phyloP scores from a whole-genome alignment of 2,329 filamentous ascomycete genomes.

The Teratosphaeria gauchensis region DNA sequence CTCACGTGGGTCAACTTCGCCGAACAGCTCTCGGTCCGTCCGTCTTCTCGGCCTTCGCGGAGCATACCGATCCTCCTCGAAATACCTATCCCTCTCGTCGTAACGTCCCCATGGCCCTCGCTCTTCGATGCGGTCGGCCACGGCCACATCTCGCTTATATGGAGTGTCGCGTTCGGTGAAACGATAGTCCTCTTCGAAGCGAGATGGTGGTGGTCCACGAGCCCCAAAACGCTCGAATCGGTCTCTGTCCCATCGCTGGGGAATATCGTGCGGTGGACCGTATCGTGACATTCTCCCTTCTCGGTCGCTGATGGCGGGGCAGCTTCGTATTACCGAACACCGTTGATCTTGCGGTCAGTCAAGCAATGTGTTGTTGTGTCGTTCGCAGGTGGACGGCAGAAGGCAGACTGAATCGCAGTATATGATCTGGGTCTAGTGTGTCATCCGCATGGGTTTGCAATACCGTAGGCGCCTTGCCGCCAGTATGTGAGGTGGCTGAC shows the following conservation, averaged over 20 bases:
- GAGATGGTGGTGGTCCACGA: constrained; percentile 12
- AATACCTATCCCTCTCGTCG: constrained; percentile 45
- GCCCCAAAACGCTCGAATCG: constrained; percentile 39
- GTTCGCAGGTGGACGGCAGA: neutral
- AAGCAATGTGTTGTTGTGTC: neutral
- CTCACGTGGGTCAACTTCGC: constrained; percentile 38
- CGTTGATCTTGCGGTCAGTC: neutral
- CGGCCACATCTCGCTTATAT: constrained; percentile 31
- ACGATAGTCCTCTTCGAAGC: constrained; percentile 35
- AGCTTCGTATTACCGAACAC: neutral
- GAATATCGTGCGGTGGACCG: constrained; percentile 24
- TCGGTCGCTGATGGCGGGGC: neutral
- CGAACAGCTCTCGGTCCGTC: constrained; percentile 36
- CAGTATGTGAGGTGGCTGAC: neutral
- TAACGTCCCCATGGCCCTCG: constrained; percentile 28
- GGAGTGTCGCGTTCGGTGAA: constrained; percentile 29
- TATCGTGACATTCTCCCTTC: neutral
- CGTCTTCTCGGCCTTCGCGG: constrained; percentile 20
- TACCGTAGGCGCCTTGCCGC: neutral
- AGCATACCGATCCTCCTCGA: constrained; percentile 42
- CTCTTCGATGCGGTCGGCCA: constrained; percentile 31
- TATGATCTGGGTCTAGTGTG: neutral
- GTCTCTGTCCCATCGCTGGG: constrained; percentile 43
- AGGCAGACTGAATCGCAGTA: neutral
- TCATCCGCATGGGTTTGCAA: neutral